phyloP scores from a whole-genome alignment of 306 rosid species.

The Purshia tridentata region DNA sequence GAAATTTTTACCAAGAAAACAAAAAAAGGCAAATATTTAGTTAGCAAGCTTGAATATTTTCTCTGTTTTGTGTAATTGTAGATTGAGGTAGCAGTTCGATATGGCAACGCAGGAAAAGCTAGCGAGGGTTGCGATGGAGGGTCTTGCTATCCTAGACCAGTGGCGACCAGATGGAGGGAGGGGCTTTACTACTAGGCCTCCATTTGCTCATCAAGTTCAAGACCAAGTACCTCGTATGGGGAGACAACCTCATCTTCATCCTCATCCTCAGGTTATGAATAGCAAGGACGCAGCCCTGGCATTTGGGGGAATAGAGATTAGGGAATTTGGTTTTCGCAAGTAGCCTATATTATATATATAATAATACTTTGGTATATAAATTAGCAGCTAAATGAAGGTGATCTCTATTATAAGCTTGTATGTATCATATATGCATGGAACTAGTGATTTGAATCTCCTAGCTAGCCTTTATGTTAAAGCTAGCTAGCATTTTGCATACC shows the following conservation, averaged over 20 bases:
- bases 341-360: too few species aligned
- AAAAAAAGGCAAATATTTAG: neutral
- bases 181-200: neutral
- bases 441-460: neutral
- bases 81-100: neutral
- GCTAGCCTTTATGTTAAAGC: too few species aligned
- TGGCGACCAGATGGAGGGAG: neutral
- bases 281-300: neutral
- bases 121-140: constrained; percentile 22
- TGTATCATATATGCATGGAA: neutral
- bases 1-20: neutral
- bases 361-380: neutral
- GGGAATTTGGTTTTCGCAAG: neutral
- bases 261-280: neutral
- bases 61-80: neutral
- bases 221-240: neutral
- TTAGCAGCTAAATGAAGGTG: neutral
- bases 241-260: neutral
- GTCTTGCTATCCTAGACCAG: constrained; percentile 35
- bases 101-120: constrained; percentile 26
- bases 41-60: neutral
- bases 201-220: neutral
- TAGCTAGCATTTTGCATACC: too few species aligned
- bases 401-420: neutral
- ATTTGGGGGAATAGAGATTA: constrained; percentile 9